Conservation (phyloP, 768 basidiomycete genomes). For the Serendipita vermifera region DNA sequence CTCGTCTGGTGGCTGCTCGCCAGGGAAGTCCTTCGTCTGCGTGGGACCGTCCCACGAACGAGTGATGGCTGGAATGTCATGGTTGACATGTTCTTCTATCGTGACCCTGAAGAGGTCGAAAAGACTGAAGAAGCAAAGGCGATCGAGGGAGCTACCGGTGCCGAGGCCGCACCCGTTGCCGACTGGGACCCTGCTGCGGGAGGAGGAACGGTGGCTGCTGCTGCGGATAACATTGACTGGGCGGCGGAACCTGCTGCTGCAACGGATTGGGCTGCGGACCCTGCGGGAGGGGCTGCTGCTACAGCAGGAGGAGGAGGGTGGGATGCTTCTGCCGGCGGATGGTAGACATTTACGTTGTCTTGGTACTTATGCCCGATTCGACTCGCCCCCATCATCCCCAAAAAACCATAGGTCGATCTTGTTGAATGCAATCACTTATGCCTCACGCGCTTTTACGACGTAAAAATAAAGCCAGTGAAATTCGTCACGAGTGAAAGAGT, state of each 20-base stretch:
- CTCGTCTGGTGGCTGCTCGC: constrained; percentile 96
- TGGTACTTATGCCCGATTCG: not conserved
- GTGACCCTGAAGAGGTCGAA: constrained; percentile 98
- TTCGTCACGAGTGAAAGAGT: too few relatives aligned
- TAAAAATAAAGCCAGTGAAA: too few relatives aligned
- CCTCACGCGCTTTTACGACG: too few relatives aligned
- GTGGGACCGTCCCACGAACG: constrained; percentile 85
- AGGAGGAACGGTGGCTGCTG: constrained; percentile 48
- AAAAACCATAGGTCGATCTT: too few relatives aligned
- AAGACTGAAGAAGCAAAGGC: constrained; percentile 85
- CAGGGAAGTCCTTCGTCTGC: constrained; percentile 91
- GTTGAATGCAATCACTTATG: too few relatives aligned
- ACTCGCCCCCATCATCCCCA: too few relatives aligned
- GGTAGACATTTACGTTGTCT: not conserved
- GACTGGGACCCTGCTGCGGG: constrained; percentile 52
- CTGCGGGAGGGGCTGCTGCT: constrained; percentile 36
- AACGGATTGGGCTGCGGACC: constrained; percentile 84
- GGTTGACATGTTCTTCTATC: constrained; percentile 99
- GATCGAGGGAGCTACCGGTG: constrained; percentile 40
- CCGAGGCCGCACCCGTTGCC: constrained; percentile 36
- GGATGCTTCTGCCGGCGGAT: too few relatives aligned
- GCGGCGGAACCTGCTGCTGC: constrained; percentile 46
- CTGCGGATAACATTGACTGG: constrained; percentile 73
- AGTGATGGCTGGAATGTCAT: constrained; percentile 94
- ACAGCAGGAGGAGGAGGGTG: constrained; percentile 11